Evolutionary conservation across 257 asterid genomes (phyloP).

Genomic region (Solanum sitiens): DNA sequence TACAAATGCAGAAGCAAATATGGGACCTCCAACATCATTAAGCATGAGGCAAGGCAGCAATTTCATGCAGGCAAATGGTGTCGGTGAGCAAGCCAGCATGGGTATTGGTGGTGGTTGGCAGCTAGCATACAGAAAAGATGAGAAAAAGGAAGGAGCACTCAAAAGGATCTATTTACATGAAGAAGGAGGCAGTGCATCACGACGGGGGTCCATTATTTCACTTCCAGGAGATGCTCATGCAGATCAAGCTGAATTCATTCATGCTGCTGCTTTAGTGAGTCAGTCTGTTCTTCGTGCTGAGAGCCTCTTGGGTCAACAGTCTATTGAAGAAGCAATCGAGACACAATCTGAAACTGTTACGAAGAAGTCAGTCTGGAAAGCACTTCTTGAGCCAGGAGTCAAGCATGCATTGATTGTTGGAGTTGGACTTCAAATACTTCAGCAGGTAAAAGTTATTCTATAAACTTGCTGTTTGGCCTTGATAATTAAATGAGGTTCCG

Average conservation of each 20-base stretch:
- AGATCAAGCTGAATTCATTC: slow-evolving; percentile 44
- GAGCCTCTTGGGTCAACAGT: slow-evolving; percentile 33
- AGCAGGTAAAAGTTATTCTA: slow-evolving; percentile 50
- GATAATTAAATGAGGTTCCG: background rate
- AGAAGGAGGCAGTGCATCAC: slow-evolving; percentile 55
- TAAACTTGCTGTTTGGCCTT: background rate
- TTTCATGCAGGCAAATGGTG: background rate
- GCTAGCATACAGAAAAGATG: slow-evolving; percentile 78
- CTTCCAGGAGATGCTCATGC: slow-evolving; percentile 36
- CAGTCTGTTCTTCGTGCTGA: slow-evolving; percentile 63
- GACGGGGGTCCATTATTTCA: slow-evolving; percentile 66
- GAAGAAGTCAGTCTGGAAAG: slow-evolving; percentile 55
- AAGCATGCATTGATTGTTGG: slow-evolving; percentile 89
- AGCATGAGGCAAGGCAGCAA: slow-evolving; percentile 17
- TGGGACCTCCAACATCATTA: slow-evolving; percentile 7
- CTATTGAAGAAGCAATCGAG: slow-evolving; percentile 39
- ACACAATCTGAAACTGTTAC: slow-evolving; percentile 27
- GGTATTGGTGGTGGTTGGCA: slow-evolving; percentile 99
- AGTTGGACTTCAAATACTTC: slow-evolving; percentile 85
- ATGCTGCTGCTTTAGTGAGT: slow-evolving; percentile 92
- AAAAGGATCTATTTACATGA: slow-evolving; percentile 84
- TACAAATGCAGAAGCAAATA: slow-evolving; percentile 40
- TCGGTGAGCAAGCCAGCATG: slow-evolving; percentile 48
- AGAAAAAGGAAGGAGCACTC: slow-evolving; percentile 45
- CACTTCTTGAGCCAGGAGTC: slow-evolving; percentile 90